These are phyloP conservation scores for Scutellaria minor DNA, from an alignment of 257 asterid species.

Conservation along the genomic window DNA sequence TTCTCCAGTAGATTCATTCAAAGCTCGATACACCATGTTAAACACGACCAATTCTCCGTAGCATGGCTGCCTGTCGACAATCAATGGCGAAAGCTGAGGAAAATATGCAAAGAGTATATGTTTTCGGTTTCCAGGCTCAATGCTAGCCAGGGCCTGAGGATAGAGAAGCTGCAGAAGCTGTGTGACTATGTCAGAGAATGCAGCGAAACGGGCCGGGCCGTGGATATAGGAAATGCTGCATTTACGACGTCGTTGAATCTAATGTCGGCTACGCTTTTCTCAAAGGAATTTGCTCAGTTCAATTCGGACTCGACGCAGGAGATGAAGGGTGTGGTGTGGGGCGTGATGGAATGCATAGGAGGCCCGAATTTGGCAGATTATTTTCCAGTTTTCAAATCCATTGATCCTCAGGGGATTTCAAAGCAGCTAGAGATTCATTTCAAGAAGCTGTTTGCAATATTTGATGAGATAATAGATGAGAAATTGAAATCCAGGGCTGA, in stretches of 20 bases:
- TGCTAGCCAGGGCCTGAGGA: conserved; percentile 40
- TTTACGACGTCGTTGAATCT: conserved; percentile 55
- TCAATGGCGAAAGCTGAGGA: conserved; percentile 48
- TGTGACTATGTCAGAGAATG: conserved; percentile 40
- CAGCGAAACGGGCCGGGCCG: conserved; percentile 43
- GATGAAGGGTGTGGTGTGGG: conserved; percentile 51
- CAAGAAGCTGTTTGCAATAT: conserved; percentile 40
- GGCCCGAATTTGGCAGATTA: conserved; percentile 52
- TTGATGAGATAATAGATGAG: conserved; percentile 47
- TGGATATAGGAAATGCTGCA: conserved; percentile 49
- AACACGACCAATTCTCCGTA: conserved; percentile 38
- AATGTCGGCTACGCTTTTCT: conserved; percentile 56
- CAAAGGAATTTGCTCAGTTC: conserved; percentile 53
- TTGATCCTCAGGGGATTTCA: conserved; percentile 57
- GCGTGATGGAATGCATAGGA: conserved; percentile 47
- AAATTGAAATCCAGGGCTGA: conserved; percentile 36
- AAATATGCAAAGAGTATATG: conserved; percentile 45
- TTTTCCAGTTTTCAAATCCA: conserved; percentile 46
- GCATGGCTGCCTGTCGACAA: conserved; percentile 39
- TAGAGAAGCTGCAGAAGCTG: conserved; percentile 42
- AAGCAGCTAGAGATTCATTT: conserved; percentile 34
- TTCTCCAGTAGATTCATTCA: conserved; percentile 32
- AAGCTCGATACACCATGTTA: background rate
- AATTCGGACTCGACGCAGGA: conserved; percentile 57
- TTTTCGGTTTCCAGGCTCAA: conserved; percentile 47